Conservation (phyloP, 352 stramenopile species). For the Elongisporangium undulatum region DNA sequence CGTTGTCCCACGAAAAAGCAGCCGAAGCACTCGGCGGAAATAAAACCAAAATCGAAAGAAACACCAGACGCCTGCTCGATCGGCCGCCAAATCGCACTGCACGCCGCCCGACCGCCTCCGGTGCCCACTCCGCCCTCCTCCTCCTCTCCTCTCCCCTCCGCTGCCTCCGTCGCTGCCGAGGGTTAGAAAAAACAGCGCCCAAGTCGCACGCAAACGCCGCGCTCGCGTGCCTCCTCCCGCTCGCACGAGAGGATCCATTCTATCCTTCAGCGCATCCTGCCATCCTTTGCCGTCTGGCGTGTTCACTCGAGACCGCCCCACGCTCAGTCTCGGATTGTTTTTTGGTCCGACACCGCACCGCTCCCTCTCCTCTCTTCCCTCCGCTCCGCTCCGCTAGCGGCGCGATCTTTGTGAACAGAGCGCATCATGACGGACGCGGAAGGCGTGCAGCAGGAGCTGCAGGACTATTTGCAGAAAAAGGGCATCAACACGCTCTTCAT, state of each 20-base stretch:
- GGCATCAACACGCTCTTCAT: conserved; percentile 92
- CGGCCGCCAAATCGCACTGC: not conserved
- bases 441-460: conserved; percentile 87
- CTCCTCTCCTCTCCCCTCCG: not conserved
- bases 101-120: not conserved
- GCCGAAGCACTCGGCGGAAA: not conserved
- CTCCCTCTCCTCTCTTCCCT: not conserved
- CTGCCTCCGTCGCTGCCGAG: not conserved
- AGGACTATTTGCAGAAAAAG: conserved; percentile 90
- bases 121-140: not conserved
- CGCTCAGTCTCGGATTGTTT: not conserved
- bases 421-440: conserved; percentile 74
- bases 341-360: not conserved
- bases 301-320: not conserved
- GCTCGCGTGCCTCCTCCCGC: not conserved
- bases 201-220: not conserved
- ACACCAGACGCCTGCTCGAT: not conserved
- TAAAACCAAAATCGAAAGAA: not conserved
- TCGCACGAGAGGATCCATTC: not conserved
- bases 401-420: not conserved
- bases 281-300: not conserved
- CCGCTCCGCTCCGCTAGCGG: not conserved
- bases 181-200: not conserved
- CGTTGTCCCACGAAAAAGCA: not conserved
- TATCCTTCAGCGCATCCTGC: not conserved